phyloP scores from a whole-genome alignment of 352 stramenopile genomes.

The Globisporangium heterothallicum region DNA sequence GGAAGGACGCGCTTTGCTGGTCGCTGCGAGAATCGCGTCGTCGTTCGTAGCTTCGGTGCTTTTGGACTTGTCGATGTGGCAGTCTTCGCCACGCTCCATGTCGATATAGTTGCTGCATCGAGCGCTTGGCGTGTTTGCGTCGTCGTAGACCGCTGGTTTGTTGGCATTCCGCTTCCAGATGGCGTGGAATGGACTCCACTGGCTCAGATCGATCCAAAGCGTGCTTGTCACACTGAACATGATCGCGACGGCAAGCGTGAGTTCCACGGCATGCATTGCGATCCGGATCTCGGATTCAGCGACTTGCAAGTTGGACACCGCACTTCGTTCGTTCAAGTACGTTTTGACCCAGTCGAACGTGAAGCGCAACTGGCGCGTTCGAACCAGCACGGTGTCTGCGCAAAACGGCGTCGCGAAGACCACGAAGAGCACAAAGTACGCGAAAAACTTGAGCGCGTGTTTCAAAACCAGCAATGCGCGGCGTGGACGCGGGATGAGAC shows the following conservation, averaged over 20 bases:
- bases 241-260: conserved; percentile 10
- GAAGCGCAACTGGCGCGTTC: conserved; percentile 30
- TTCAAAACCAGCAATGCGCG: conserved; percentile 1
- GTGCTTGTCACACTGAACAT: conserved; percentile 17
- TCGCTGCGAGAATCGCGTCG: background rate
- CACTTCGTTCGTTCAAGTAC: conserved; percentile 30
- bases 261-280: conserved; percentile 12
- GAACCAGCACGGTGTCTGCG: conserved; percentile 34
- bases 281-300: conserved; percentile 19
- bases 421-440: conserved; percentile 27
- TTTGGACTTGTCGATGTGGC: background rate
- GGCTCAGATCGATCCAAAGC: conserved; percentile 20
- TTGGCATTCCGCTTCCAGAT: background rate
- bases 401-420: conserved; percentile 20
- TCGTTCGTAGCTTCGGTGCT: background rate
- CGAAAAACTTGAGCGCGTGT: conserved; percentile 17
- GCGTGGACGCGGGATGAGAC: background rate
- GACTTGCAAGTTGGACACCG: conserved; percentile 22
- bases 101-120: background rate
- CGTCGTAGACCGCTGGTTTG: background rate
- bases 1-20: background rate
- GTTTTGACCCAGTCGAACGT: conserved; percentile 40
- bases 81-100: background rate
- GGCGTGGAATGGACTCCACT: conserved; percentile 17
- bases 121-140: background rate